phyloP scores from a whole-genome alignment of 1,139 yeast species.

The Trichomonascaceae sp. region DNA sequence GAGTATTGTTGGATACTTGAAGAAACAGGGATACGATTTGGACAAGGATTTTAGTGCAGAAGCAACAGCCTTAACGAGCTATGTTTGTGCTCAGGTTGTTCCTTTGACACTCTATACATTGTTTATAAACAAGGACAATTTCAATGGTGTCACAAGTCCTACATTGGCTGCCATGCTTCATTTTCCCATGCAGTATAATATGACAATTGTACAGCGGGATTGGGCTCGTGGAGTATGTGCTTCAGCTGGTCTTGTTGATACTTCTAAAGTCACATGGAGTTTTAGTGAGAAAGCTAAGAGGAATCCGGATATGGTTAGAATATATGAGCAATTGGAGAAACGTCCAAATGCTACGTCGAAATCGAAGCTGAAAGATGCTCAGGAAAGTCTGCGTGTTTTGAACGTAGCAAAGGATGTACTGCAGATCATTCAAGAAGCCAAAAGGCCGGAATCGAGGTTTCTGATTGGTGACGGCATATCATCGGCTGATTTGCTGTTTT shows the following conservation, averaged over 20 bases:
- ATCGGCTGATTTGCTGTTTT: slow-evolving; percentile 24
- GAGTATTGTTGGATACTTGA: slow-evolving; percentile 41
- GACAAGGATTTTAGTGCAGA: slow-evolving; percentile 18
- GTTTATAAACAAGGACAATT: slow-evolving; percentile 56
- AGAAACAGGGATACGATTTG: slow-evolving; percentile 20
- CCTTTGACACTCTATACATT: slow-evolving; percentile 55
- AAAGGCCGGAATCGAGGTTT: slow-evolving; percentile 2
- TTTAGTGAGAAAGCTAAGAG: slow-evolving; percentile 4
- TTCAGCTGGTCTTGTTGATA: slow-evolving; percentile 16
- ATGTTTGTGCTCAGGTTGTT: slow-evolving; percentile 39
- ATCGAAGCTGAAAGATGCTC: slow-evolving; percentile 43
- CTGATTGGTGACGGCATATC: neutral
- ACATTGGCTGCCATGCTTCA: slow-evolving; percentile 55
- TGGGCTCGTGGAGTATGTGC: slow-evolving; percentile 44
- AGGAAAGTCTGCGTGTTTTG: slow-evolving; percentile 48
- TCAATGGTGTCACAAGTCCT: slow-evolving; percentile 59
- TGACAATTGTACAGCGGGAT: slow-evolving; percentile 52
- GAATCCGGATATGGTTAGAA: slow-evolving; percentile 18
- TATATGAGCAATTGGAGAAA: slow-evolving; percentile 37
- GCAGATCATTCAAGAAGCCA: neutral
- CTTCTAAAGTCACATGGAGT: slow-evolving; percentile 3
- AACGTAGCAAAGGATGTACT: slow-evolving; percentile 34
- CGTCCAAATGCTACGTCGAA: slow-evolving; percentile 38
- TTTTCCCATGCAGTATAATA: slow-evolving; percentile 82
- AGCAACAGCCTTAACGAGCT: slow-evolving; percentile 35